Percentiles rank a stretch among this genome's conserved stretches.
Evolutionary conservation across 495 filamentous ascomycete genomes (phyloP).

Genomic region (Penicillium argentinense): DNA sequence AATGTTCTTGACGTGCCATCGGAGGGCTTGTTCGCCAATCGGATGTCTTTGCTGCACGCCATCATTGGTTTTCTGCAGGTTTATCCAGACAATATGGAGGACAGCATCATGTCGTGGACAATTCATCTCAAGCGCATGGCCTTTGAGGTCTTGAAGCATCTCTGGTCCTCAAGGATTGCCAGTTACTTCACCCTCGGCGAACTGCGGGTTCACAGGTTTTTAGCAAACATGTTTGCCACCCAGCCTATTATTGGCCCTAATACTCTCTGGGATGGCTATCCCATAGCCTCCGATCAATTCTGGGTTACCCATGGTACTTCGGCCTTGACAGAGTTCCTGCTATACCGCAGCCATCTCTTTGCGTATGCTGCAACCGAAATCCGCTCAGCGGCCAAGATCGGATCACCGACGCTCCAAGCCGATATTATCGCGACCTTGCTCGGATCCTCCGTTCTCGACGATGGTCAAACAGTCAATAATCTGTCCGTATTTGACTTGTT

Average conservation of each 20-base stretch:
- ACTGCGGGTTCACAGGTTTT: slow-evolving; percentile 70
- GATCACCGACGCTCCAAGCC: slow-evolving; percentile 71
- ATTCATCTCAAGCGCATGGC: slow-evolving; percentile 70
- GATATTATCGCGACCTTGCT: slow-evolving; percentile 76
- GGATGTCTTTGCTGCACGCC: slow-evolving; percentile 77
- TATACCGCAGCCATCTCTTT: slow-evolving; percentile 68
- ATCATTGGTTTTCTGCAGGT: slow-evolving; percentile 66
- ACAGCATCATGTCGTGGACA: slow-evolving; percentile 66
- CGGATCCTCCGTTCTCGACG: slow-evolving; percentile 66
- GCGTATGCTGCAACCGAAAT: slow-evolving; percentile 85
- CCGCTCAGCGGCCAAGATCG: slow-evolving; percentile 66
- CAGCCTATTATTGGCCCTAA: slow-evolving; percentile 63
- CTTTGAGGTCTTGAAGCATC: slow-evolving; percentile 70
- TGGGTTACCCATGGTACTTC: slow-evolving; percentile 59
- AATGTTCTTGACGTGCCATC: slow-evolving; percentile 62
- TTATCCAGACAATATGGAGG: slow-evolving; percentile 61
- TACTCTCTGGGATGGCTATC: slow-evolving; percentile 67
- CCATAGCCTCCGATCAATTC: slow-evolving; percentile 57
- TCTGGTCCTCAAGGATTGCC: slow-evolving; percentile 87
- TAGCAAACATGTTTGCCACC: slow-evolving; percentile 65
- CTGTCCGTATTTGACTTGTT: slow-evolving; percentile 87
- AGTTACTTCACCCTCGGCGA: slow-evolving; percentile 69
- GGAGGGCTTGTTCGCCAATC: slow-evolving; percentile 62
- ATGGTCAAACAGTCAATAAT: slow-evolving; percentile 60
- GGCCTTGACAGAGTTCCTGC: slow-evolving; percentile 71